These are phyloP conservation scores for Brassica cretica DNA, from an alignment of 345 rosid genomes.

Conservation along the genomic window DNA sequence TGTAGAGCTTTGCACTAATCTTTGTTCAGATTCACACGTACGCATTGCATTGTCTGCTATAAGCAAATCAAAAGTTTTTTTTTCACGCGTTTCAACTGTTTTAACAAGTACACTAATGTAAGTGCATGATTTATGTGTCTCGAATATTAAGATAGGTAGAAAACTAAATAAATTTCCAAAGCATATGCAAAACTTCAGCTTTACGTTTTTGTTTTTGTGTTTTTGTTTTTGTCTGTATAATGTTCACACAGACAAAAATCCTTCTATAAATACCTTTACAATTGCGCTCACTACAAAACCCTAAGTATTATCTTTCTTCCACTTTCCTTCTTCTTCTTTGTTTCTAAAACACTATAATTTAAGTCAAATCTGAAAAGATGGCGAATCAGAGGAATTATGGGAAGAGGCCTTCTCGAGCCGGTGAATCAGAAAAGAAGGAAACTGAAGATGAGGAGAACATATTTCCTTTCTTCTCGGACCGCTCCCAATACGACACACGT, in stretches of 20 bases:
- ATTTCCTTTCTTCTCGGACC: slow-evolving; percentile 61
- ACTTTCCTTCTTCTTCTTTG: slow-evolving; percentile 10
- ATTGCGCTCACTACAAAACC: slow-evolving; percentile 16
- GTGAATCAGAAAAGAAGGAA: slow-evolving; percentile 50
- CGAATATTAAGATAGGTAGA: slow-evolving; percentile 7
- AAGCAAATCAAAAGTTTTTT: slow-evolving; percentile 13
- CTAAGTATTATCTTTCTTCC: slow-evolving; percentile 12
- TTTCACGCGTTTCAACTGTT: slow-evolving; percentile 35
- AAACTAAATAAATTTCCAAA: neutral
- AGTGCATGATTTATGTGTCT: slow-evolving; percentile 27
- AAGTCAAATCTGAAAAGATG: slow-evolving; percentile 6
- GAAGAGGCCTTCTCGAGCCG: slow-evolving; percentile 51
- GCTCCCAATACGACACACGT: slow-evolving; percentile 63
- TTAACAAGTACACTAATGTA: slow-evolving; percentile 6
- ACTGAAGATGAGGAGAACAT: slow-evolving; percentile 47
- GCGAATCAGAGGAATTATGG: slow-evolving; percentile 55
- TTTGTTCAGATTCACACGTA: slow-evolving; percentile 31
- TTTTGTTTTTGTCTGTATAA: slow-evolving; percentile 6
- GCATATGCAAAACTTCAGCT: slow-evolving; percentile 36
- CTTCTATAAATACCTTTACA: slow-evolving; percentile 28
- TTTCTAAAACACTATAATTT: slow-evolving; percentile 16
- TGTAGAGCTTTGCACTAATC: slow-evolving; percentile 22
- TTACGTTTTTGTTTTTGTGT: slow-evolving; percentile 35
- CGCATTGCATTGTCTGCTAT: slow-evolving; percentile 15
- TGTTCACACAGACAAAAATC: slow-evolving; percentile 38